A percentile compares a stretch with the other conserved stretches of the same genome.
Conservation (phyloP, 176 grass and related monocot genomes). For the Zoysia japonica region DNA sequence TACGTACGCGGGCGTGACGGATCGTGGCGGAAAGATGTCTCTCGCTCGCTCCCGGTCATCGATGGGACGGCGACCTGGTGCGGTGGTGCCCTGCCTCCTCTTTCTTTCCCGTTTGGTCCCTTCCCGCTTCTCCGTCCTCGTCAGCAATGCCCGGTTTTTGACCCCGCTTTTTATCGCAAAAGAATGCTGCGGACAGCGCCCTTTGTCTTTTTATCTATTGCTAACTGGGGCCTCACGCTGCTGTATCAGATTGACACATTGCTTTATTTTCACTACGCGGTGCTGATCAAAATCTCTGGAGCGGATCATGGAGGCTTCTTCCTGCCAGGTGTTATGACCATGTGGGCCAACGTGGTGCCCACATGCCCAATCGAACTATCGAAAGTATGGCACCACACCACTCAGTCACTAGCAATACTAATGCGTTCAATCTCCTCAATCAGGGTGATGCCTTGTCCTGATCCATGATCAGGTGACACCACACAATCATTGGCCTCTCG, state of each 20-base stretch:
- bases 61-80: neutral
- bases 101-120: slow-evolving; percentile 30
- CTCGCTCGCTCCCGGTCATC: neutral
- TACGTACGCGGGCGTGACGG: neutral
- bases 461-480: neutral
- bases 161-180: neutral
- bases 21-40: slow-evolving; percentile 1
- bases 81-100: neutral
- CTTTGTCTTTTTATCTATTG: neutral
- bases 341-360: neutral
- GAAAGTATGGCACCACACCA: neutral
- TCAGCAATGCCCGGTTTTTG: slow-evolving; percentile 28
- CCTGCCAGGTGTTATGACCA: neutral
- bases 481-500: neutral
- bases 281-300: neutral
- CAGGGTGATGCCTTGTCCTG: neutral
- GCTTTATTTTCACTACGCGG: neutral
- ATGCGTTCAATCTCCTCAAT: neutral
- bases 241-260: neutral
- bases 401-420: neutral
- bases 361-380: neutral
- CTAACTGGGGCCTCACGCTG: neutral
- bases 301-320: neutral
- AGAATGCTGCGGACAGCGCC: neutral
- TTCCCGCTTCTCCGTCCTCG: slow-evolving; percentile 7